Percentiles rank a stretch among this genome's conserved stretches.
phyloP scores from a whole-genome alignment of 306 rosid genomes.

The Gastrolobium bilobum region DNA sequence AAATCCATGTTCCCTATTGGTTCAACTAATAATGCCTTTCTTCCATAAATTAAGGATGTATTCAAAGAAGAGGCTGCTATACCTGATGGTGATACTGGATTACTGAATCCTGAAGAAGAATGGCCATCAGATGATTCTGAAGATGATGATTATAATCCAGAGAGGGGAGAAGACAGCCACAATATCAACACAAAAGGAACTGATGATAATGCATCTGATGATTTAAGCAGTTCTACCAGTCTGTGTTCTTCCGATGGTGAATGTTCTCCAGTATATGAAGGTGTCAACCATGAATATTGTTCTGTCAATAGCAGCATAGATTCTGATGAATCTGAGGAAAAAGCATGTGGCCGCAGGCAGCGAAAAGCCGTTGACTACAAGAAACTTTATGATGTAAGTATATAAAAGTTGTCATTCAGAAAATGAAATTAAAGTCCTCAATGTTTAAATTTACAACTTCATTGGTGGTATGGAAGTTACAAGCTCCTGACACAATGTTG shows the following conservation, averaged over 20 bases:
- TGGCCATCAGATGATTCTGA: slow-evolving; percentile 98
- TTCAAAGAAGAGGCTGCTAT: slow-evolving; percentile 90
- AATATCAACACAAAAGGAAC: slow-evolving; percentile 56
- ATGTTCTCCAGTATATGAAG: slow-evolving; percentile 48
- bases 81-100: slow-evolving; percentile 65
- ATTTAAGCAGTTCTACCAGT: slow-evolving; percentile 60
- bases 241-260: slow-evolving; percentile 64
- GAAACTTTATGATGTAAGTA: slow-evolving; percentile 79
- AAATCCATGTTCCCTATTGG: slow-evolving; percentile 7
- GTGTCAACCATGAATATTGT: slow-evolving; percentile 51
- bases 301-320: slow-evolving; percentile 55
- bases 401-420: slow-evolving; percentile 28
- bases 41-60: slow-evolving; percentile 65
- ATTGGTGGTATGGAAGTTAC: slow-evolving; percentile 31
- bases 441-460: slow-evolving; percentile 34
- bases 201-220: slow-evolving; percentile 57
- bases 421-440: slow-evolving; percentile 3
- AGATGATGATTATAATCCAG: slow-evolving; percentile 91
- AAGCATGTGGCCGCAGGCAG: slow-evolving; percentile 73
- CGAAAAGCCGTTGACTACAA: slow-evolving; percentile 80
- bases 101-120: slow-evolving; percentile 72
- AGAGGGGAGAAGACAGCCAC: slow-evolving; percentile 64
- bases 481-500: slow-evolving; percentile 22
- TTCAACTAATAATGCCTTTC: slow-evolving; percentile 34
- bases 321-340: slow-evolving; percentile 75